Evolutionary conservation across 2,329 filamentous ascomycete genomes (phyloP).

Genomic region (Colletotrichum echinochloae): DNA sequence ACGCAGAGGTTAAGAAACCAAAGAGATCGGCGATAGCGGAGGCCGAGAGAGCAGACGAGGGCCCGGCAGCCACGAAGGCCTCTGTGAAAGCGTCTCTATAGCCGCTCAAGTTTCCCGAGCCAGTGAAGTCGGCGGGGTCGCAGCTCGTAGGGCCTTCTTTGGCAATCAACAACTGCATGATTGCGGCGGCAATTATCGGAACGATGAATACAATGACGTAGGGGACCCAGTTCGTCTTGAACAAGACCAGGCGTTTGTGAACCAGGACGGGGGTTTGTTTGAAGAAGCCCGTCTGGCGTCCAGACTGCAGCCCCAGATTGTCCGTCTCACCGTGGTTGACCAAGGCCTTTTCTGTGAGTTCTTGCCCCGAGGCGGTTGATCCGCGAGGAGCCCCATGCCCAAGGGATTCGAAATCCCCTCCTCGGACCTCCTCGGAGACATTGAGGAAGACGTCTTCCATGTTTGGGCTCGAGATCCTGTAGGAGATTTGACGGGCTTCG

Average conservation of each 20-base stretch:
- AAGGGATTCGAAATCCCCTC: conserved; percentile 41
- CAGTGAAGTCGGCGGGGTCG: conserved; percentile 59
- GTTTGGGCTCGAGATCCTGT: conserved; percentile 87
- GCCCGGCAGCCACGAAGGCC: conserved; percentile 44
- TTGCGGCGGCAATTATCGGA: conserved; percentile 81
- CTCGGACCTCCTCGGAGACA: conserved; percentile 82
- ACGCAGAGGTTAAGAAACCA: conserved; percentile 17
- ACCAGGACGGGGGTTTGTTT: conserved; percentile 81
- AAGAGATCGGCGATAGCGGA: conserved; percentile 34
- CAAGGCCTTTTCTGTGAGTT: conserved; percentile 44
- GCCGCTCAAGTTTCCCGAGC: conserved; percentile 58
- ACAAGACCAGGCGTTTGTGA: conserved; percentile 79
- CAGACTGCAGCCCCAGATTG: conserved; percentile 71
- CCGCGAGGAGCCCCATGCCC: not conserved
- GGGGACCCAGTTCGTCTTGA: conserved; percentile 82
- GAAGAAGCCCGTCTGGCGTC: conserved; percentile 75
- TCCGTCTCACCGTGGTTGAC: conserved; percentile 33
- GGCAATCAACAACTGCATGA: conserved; percentile 82
- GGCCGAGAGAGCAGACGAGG: conserved; percentile 41
- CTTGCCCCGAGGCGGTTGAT: conserved; percentile 6
- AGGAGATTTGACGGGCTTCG: conserved; percentile 78
- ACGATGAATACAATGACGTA: conserved; percentile 80
- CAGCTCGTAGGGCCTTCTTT: conserved; percentile 65
- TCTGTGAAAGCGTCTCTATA: conserved; percentile 43
- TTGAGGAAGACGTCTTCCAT: conserved; percentile 94